Evolutionary conservation across 805 yeast species (phyloP).

Genomic region (Naumovozyma castellii): DNA sequence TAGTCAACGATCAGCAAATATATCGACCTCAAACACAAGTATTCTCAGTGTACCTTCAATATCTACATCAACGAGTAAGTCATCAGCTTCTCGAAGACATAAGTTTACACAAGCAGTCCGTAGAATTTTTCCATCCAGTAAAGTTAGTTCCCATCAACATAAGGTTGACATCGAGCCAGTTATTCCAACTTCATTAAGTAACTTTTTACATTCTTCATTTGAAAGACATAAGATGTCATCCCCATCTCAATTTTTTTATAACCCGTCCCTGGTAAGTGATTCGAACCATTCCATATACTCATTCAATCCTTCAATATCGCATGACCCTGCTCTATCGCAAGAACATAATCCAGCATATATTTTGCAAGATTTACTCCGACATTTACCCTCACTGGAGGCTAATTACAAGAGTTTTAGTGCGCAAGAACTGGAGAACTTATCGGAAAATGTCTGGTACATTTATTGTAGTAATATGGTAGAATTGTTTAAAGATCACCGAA

Average conservation of each 20-base stretch:
- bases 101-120: neutral
- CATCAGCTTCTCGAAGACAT: neutral
- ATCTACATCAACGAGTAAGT: neutral
- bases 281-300: slow-evolving; percentile 15
- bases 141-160: slow-evolving; percentile 7
- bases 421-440: slow-evolving; percentile 17
- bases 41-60: neutral
- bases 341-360: slow-evolving; percentile 4
- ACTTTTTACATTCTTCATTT: slow-evolving; percentile 21
- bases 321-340: slow-evolving; percentile 5
- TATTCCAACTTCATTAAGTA: slow-evolving; percentile 15
- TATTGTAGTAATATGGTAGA: slow-evolving; percentile 16
- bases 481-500: slow-evolving; percentile 15
- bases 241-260: slow-evolving; percentile 18
- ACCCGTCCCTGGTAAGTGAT: slow-evolving; percentile 12
- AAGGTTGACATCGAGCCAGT: slow-evolving; percentile 11
- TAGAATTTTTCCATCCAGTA: slow-evolving; percentile 15
- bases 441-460: slow-evolving; percentile 22
- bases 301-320: slow-evolving; percentile 9
- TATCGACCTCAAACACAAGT: neutral
- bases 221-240: slow-evolving; percentile 16
- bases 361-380: slow-evolving; percentile 21
- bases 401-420: slow-evolving; percentile 19
- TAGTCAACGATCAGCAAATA: neutral
- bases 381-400: slow-evolving; percentile 18